Evolutionary conservation across 2,329 filamentous ascomycete species (phyloP).

Genomic region (Sporothrix euskadiensis): DNA sequence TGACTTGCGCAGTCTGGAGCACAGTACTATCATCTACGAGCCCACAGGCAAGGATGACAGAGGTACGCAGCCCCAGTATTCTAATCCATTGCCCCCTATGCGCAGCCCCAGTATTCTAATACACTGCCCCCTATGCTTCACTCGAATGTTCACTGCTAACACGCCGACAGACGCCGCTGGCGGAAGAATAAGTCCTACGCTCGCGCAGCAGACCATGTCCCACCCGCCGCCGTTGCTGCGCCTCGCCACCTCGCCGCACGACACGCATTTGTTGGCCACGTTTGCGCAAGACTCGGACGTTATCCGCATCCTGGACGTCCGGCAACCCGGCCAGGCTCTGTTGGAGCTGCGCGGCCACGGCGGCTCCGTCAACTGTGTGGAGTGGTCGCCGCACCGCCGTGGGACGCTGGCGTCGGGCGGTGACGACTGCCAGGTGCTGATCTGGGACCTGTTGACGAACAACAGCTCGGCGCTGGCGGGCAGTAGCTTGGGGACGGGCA

Average conservation of each 20-base stretch:
- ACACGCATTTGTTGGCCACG: conserved; percentile 93
- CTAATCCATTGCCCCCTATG: no score
- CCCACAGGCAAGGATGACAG: conserved; percentile 81
- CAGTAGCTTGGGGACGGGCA: background rate
- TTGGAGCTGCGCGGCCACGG: conserved; percentile 89
- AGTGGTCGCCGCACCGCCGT: conserved; percentile 83
- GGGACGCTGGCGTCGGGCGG: conserved; percentile 88
- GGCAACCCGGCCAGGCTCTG: conserved; percentile 91
- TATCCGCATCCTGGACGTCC: conserved; percentile 92
- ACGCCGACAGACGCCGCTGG: conserved; percentile 52
- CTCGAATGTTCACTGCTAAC: background rate
- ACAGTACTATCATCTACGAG: conserved; percentile 99
- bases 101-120: background rate
- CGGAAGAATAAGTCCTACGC: conserved; percentile 69
- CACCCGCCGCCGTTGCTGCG: conserved; percentile 76
- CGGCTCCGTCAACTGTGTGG: conserved; percentile 84
- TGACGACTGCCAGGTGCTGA: conserved; percentile 85
- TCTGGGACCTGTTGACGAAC: conserved; percentile 88
- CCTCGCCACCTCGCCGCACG: conserved; percentile 87
- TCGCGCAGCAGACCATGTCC: conserved; percentile 74
- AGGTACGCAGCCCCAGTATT: conserved; percentile 50
- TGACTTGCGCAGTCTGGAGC: conserved; percentile 90
- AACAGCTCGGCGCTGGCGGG: conserved; percentile 40
- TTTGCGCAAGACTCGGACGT: conserved; percentile 91
- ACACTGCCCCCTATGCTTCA: no score